Evolutionary conservation across 2,329 filamentous ascomycete species (phyloP).

Genomic region (Tolypocladium tropicale): DNA sequence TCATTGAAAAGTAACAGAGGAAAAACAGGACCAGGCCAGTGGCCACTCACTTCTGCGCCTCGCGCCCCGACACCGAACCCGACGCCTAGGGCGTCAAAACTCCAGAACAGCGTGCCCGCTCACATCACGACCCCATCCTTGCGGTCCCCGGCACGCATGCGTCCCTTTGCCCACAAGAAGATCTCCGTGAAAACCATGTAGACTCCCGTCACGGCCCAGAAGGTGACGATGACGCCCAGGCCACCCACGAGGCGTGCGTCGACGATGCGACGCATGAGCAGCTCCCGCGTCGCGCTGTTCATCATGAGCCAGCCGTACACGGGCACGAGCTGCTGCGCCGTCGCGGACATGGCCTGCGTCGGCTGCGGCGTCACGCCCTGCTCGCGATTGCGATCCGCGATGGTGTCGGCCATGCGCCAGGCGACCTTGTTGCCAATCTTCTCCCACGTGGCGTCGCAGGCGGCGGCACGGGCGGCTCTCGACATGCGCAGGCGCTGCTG

Average conservation of each 20-base stretch:
- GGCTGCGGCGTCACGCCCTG: conserved; percentile 6
- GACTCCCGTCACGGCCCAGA: conserved; percentile 37
- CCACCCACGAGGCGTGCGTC: conserved; percentile 34
- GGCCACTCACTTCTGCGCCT: background rate
- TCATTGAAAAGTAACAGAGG: background rate
- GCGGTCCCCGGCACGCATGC: conserved; percentile 17
- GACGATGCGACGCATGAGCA: conserved; percentile 24
- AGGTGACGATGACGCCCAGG: conserved; percentile 33
- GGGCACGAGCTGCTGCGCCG: conserved; percentile 23
- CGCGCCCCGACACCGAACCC: background rate
- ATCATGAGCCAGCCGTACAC: conserved; percentile 34
- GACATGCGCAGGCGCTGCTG: conserved; percentile 34
- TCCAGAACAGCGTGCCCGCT: background rate
- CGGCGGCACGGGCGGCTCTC: conserved; percentile 39
- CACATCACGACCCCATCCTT: conserved; percentile 2
- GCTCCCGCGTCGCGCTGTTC: conserved; percentile 26
- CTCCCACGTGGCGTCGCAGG: conserved; percentile 58
- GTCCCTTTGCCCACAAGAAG: conserved; percentile 27
- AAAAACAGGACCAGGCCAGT: background rate
- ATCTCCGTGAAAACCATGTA: conserved; percentile 40
- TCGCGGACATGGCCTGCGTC: conserved; percentile 7
- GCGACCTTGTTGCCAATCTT: conserved; percentile 62
- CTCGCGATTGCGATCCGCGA: conserved; percentile 32
- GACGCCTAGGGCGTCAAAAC: background rate
- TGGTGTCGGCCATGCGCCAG: conserved; percentile 48